A percentile compares a stretch with the other conserved stretches of the same genome.
Evolutionary conservation across 2,329 filamentous ascomycete genomes (phyloP).

Genomic region (Cryphonectria nitschkei): DNA sequence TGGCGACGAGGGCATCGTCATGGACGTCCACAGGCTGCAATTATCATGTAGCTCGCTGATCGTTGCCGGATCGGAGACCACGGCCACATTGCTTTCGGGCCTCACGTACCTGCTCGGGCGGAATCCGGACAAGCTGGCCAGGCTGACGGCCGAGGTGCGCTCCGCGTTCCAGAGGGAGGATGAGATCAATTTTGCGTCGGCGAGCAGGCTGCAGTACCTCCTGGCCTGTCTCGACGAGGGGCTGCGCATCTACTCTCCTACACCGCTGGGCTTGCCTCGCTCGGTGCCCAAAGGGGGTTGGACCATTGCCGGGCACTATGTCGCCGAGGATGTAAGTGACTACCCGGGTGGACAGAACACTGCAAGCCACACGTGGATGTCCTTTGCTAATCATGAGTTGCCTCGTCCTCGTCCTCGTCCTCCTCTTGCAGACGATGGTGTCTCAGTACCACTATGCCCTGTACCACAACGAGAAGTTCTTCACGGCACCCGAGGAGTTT

Average conservation of each 20-base stretch:
- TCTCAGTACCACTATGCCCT: conserved; percentile 38
- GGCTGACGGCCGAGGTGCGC: conserved; percentile 42
- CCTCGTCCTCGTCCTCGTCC: no score
- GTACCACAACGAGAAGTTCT: conserved; percentile 38
- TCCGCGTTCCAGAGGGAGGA: conserved; percentile 36
- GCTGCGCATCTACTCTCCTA: conserved; percentile 42
- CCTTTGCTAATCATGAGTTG: background rate
- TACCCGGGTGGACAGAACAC: background rate
- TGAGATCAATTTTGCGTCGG: conserved; percentile 39
- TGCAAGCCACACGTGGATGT: background rate
- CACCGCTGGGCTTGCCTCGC: conserved; percentile 25
- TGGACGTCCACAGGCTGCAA: conserved; percentile 8
- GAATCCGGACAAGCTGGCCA: conserved; percentile 35
- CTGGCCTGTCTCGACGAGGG: conserved; percentile 43
- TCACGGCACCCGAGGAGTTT: conserved; percentile 38
- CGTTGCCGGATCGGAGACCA: conserved; percentile 29
- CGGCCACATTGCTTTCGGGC: conserved; percentile 28
- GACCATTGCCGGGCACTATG: conserved; percentile 22
- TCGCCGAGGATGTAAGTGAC: conserved; percentile 26
- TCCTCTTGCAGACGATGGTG: conserved; percentile 35
- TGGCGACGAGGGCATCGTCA: background rate
- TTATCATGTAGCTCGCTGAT: conserved; percentile 16
- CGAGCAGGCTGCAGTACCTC: conserved; percentile 39
- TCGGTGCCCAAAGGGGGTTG: conserved; percentile 21
- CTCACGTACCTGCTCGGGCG: conserved; percentile 29